Percentiles rank a stretch among this genome's conserved stretches.
phyloP scores from a whole-genome alignment of 129 eudicot genomes.

The Escallonia herrerae region DNA sequence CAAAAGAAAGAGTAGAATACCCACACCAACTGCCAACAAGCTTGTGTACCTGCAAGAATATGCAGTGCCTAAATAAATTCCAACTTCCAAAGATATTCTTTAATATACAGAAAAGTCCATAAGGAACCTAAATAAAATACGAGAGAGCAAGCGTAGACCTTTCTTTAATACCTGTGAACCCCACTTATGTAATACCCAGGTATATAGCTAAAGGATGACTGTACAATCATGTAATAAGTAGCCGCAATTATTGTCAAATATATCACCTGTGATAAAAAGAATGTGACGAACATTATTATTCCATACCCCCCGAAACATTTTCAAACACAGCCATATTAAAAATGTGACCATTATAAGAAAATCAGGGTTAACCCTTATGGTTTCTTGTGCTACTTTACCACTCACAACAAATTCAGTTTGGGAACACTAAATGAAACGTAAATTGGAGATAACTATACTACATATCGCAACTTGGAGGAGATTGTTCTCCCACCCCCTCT shows the following conservation, averaged over 20 bases:
- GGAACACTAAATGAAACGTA: too few species aligned
- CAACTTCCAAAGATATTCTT: not conserved
- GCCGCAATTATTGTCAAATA: slow-evolving; percentile 68
- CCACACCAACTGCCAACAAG: slow-evolving; percentile 79
- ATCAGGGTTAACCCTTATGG: too few species aligned
- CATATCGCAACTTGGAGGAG: too few species aligned
- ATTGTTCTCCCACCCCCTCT: too few species aligned
- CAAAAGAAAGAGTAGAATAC: slow-evolving; percentile 72
- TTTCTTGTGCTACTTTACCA: too few species aligned
- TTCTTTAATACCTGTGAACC: slow-evolving; percentile 57
- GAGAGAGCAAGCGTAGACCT: slow-evolving; percentile 7
- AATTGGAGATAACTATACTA: too few species aligned
- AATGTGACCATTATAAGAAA: too few species aligned
- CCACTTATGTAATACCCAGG: slow-evolving; percentile 78
- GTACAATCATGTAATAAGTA: slow-evolving; percentile 61
- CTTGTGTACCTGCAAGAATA: slow-evolving; percentile 69
- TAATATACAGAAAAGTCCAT: not conserved
- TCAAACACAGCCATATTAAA: too few species aligned
- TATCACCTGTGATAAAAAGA: slow-evolving; percentile 44
- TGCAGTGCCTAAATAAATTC: not conserved
- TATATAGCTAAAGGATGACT: slow-evolving; percentile 65
- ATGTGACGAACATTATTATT: not conserved
- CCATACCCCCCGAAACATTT: not conserved
- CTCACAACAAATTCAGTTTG: too few species aligned
- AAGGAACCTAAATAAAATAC: not conserved